phyloP scores from a whole-genome alignment of 805 yeast genomes.

The Candida dajiaensis region DNA sequence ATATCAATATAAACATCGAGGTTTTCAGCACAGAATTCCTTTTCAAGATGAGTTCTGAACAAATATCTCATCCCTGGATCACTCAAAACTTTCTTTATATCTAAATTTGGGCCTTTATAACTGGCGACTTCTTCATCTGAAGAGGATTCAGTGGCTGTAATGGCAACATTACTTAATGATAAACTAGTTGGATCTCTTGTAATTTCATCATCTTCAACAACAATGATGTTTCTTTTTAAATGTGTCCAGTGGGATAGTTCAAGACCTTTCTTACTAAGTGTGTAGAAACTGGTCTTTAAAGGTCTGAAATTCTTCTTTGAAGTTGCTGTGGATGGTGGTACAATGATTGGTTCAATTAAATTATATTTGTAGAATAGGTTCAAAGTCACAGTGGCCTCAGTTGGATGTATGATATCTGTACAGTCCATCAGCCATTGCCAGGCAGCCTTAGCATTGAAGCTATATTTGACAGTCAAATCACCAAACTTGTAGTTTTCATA shows the following conservation, averaged over 20 bases:
- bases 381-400: conserved; percentile 50
- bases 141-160: conserved; percentile 6
- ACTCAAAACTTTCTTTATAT: conserved; percentile 38
- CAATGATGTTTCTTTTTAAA: conserved; percentile 3
- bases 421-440: conserved; percentile 91
- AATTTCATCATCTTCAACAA: conserved; percentile 16
- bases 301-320: conserved; percentile 25
- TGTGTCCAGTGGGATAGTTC: conserved; percentile 31
- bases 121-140: conserved; percentile 11
- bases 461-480: conserved; percentile 30
- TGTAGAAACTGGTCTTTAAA: conserved; percentile 36
- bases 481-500: conserved; percentile 38
- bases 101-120: background rate
- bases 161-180: conserved; percentile 14
- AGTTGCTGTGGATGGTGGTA: conserved; percentile 29
- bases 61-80: conserved; percentile 76
- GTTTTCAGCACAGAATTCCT: conserved; percentile 68
- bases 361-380: conserved; percentile 41
- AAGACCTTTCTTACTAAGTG: conserved; percentile 38
- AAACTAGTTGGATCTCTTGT: conserved; percentile 8
- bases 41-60: conserved; percentile 59
- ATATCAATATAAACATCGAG: conserved; percentile 65
- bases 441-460: conserved; percentile 69
- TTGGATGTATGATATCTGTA: conserved; percentile 54
- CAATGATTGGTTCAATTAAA: conserved; percentile 39